Percentiles rank a stretch among this genome's conserved stretches.
phyloP scores from a whole-genome alignment of 2,329 filamentous ascomycete species.

The Hymenoscyphus infarciens region DNA sequence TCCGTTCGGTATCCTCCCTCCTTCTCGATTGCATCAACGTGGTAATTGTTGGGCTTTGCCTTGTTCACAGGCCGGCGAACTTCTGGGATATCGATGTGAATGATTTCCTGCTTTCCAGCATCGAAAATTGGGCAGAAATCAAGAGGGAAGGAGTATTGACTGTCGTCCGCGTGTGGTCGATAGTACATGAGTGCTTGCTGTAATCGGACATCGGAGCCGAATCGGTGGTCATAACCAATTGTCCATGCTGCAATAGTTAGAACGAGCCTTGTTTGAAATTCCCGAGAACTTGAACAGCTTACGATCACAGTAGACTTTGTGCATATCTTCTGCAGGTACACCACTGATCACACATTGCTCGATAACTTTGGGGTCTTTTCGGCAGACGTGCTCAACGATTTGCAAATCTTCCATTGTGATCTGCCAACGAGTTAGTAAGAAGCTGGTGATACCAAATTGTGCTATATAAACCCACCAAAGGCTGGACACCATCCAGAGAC shows the following conservation, averaged over 20 bases:
- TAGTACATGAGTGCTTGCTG: slow-evolving; percentile 98
- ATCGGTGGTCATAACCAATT: slow-evolving; percentile 89
- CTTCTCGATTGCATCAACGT: slow-evolving; percentile 66
- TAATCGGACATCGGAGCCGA: slow-evolving; percentile 71
- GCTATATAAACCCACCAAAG: slow-evolving; percentile 59
- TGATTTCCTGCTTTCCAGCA: slow-evolving; percentile 64
- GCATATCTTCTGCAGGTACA: slow-evolving; percentile 78
- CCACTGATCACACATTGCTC: slow-evolving; percentile 84
- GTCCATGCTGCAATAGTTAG: slow-evolving; percentile 65
- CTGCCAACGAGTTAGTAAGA: slow-evolving; percentile 38
- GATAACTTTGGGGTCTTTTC: slow-evolving; percentile 80
- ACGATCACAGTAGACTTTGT: slow-evolving; percentile 93
- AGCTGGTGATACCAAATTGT: not conserved
- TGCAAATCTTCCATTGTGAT: slow-evolving; percentile 91
- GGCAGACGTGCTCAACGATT: slow-evolving; percentile 70
- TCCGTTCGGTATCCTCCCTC: slow-evolving; percentile 73
- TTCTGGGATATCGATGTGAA: slow-evolving; percentile 62
- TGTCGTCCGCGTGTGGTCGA: slow-evolving; percentile 77
- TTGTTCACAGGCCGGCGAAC: slow-evolving; percentile 72
- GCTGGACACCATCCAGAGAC: slow-evolving; percentile 71
- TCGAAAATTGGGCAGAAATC: slow-evolving; percentile 95
- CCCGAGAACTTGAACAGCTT: slow-evolving; percentile 36
- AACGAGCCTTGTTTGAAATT: not conserved
- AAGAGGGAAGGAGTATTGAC: slow-evolving; percentile 85
- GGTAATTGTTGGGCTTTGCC: slow-evolving; percentile 73